Base-by-base conservation (phyloP, 306 rosid species). In the Neltuma alba region DNA sequence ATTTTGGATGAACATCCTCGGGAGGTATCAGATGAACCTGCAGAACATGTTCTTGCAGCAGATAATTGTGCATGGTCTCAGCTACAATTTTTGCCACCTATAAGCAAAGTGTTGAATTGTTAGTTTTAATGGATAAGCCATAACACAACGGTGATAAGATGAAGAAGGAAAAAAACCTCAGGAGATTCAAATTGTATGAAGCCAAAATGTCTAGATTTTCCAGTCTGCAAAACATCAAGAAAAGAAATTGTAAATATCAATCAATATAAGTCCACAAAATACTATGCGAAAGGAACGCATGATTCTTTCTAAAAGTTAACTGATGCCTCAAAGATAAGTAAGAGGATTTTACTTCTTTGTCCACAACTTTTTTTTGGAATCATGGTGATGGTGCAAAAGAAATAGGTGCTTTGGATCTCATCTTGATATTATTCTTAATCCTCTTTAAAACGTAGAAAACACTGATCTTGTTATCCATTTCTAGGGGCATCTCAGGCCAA, bases 41-140 rank as follows among this genome's bases (percentile, higher is more conserved):
- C 86, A 95, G 79, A 76, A 95, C 84, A 82, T 90, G 98, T 76
- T 92, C 98, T 9, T 83, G 87, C 66, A 92, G 85, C 79, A 95
- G 84, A 82, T 95, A 92, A 70, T 95, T 95, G 84, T 95, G 92
- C 99, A 95, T 94, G 37, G 94, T 87, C 45, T 92, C 95, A 38
- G 97, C 96, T 28, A 91, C 97, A 83, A 95, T 74, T 88, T 89
- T 91, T 20, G 98, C 97, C 54, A 92, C 99, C 99, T 95, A 88
- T 80, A 44, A 65, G 33, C 79, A 76, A 42, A 54, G 61, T 60
- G 38, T 21, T 34, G 79, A 30, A 36, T 37, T 79, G 31, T 30
- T 63, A 50, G 38, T 37, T 81, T 28, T 25, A 48, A 44, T 30
- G 79, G 41, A 16, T 33, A 13, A 33, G 41, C 66, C 76, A 62